Conservation (phyloP, 768 basidiomycete species). For the Collybia nuda region DNA sequence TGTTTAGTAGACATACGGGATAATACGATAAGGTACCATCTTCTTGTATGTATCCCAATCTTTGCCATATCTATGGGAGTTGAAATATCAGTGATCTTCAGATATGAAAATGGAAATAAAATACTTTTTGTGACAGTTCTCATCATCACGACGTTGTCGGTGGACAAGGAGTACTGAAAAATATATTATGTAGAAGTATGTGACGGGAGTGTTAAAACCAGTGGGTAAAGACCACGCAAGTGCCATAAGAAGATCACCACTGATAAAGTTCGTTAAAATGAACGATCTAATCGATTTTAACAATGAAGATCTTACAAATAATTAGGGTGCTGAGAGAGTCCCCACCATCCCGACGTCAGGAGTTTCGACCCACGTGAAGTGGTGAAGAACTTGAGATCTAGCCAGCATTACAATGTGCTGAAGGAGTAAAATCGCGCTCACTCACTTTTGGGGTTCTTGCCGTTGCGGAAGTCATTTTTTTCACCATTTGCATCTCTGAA, state of each 20-base stretch:
- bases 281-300: background rate
- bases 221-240: constrained; percentile 93
- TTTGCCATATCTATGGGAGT: constrained; percentile 70
- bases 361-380: constrained; percentile 89
- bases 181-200: constrained; percentile 93
- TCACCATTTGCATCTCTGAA: constrained; percentile 88
- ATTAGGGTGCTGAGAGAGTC: constrained; percentile 88
- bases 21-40: constrained; percentile 81
- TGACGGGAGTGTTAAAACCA: constrained; percentile 88
- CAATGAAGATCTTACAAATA: constrained; percentile 57
- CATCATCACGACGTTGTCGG: constrained; percentile 88
- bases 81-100: constrained; percentile 1
- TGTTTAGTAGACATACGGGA: constrained; percentile 76
- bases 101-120: constrained; percentile 21
- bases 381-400: constrained; percentile 16
- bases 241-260: constrained; percentile 87
- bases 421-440: background rate
- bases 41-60: constrained; percentile 93
- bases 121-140: constrained; percentile 85
- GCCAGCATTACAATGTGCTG: background rate
- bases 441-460: constrained; percentile 90
- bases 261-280: constrained; percentile 21
- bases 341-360: constrained; percentile 98
- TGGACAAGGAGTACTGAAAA: constrained; percentile 89
- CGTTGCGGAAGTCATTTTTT: constrained; percentile 95